A percentile compares a stretch with the other conserved stretches of the same genome.
Conservation (phyloP, 805 yeast genomes). For the Yarrowia alimentaria region DNA sequence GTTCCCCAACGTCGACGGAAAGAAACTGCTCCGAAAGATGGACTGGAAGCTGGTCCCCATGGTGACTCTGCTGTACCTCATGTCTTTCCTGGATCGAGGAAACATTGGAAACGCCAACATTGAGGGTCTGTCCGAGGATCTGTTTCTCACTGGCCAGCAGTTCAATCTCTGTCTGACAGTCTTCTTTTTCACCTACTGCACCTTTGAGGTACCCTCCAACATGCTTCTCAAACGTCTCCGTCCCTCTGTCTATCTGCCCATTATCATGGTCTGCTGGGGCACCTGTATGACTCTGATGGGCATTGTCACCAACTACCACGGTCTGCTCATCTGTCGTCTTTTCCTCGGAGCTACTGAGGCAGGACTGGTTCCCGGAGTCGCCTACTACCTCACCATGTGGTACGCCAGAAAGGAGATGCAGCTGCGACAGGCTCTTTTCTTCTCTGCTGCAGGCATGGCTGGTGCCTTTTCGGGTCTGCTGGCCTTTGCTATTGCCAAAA, state of each 20-base stretch:
- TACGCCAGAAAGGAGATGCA: constrained; percentile 44
- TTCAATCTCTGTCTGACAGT: constrained; percentile 45
- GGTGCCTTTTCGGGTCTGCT: constrained; percentile 56
- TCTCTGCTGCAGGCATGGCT: constrained; percentile 33
- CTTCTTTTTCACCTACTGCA: constrained; percentile 39
- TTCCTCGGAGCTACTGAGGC: constrained; percentile 47
- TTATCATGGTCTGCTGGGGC: constrained; percentile 41
- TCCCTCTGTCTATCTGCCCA: constrained; percentile 41
- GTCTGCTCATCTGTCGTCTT: constrained; percentile 42
- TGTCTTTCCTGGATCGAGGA: constrained; percentile 52
- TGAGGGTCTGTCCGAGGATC: constrained; percentile 50
- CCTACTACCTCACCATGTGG: constrained; percentile 36
- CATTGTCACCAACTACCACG: constrained; percentile 37
- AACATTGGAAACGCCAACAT: constrained; percentile 55
- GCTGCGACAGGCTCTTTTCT: constrained; percentile 44
- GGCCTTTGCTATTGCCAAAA: constrained; percentile 46
- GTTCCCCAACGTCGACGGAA: constrained; percentile 30
- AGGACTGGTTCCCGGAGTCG: constrained; percentile 48
- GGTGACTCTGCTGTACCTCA: constrained; percentile 48
- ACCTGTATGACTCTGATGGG: constrained; percentile 42
- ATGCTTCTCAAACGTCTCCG: constrained; percentile 37
- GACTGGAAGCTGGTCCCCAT: constrained; percentile 49
- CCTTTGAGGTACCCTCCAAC: constrained; percentile 36
- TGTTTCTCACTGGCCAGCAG: constrained; percentile 36
- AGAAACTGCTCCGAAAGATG: constrained; percentile 40